Evolutionary conservation across 2,329 filamentous ascomycete species (phyloP), one percentile per base, ranked within the genome.

Genomic region (Diaporthe sp.): DNA sequence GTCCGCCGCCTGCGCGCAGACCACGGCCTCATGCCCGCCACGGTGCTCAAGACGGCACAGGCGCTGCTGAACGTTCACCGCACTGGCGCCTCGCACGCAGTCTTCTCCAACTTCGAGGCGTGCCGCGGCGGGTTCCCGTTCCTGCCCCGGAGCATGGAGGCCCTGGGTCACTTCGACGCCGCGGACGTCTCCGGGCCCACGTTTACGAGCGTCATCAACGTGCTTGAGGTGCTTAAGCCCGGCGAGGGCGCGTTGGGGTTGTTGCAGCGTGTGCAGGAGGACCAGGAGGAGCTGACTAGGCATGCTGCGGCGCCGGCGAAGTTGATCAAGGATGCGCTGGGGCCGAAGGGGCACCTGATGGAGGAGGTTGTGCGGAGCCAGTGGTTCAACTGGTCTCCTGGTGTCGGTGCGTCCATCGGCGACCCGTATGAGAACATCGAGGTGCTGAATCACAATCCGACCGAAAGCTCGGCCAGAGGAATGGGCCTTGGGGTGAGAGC

Each of bases 371-470:
- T 42, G 37, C 58, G 58, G n/a, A 42, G 35, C 58, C 58, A 61
- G 25, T 61, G 58, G 58, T 61, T 61, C 3, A 42, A 61, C n/a
- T 61, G 58, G 58, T 61, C 58, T 6, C 58, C 58, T 61, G 58
- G 58, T 42, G 58, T 61, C 15, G 58, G 58, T n/a, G 58, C 37
- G 13, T 61, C 35, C 8, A 42, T 61, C 15, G 58, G 58, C 0
- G 58, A 61, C 37, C 58, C 58, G n/a, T 61, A 61, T 9, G 58
- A 61, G n/a, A 61, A 61, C 6, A 42, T 61, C 37, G 58, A 61
- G 58, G 58, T 61, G 1, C 58, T 42, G 2, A 61, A 61, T n/a
- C 58, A 61, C 58, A 61, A 44, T n/a, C 58, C 58, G 58, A 61
- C 58, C 4, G 58, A 61, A 9, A 61, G 58, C 37, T 61, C 35